These are phyloP conservation scores for Paradendryphiella salina DNA, from an alignment of 2,329 filamentous ascomycete species.

Conservation along the genomic window DNA sequence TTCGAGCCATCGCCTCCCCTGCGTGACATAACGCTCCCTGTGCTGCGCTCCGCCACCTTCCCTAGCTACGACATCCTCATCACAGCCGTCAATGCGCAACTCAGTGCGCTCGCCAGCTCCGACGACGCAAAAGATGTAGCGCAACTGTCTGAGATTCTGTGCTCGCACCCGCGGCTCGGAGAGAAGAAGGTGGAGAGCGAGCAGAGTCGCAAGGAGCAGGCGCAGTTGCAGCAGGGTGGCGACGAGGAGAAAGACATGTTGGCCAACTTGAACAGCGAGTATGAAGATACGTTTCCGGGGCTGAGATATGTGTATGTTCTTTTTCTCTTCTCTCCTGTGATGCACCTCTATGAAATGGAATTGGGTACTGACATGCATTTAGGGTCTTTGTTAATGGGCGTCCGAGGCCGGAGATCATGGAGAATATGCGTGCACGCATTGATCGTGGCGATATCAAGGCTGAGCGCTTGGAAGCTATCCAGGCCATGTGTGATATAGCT, in stretches of 20 bases:
- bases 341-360: background rate
- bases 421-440: constrained; percentile 78
- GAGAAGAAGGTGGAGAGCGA: constrained; percentile 80
- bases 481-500: constrained; percentile 92
- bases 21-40: constrained; percentile 70
- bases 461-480: constrained; percentile 74
- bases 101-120: constrained; percentile 52
- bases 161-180: constrained; percentile 81
- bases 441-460: constrained; percentile 64
- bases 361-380: background rate
- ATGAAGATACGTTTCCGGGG: constrained; percentile 79
- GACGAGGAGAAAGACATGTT: constrained; percentile 62
- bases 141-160: constrained; percentile 72
- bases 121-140: constrained; percentile 53
- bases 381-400: constrained; percentile 84
- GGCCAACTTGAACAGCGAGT: constrained; percentile 69
- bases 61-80: constrained; percentile 71
- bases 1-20: constrained; percentile 82
- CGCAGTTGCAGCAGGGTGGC: constrained; percentile 62
- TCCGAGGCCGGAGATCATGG: constrained; percentile 72
- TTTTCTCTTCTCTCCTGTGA: background rate
- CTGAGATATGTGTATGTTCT: constrained; percentile 71
- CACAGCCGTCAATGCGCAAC: constrained; percentile 63
- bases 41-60: constrained; percentile 65
- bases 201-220: constrained; percentile 80